These are phyloP conservation scores for Hypsizygus marmoreus DNA, from an alignment of 768 basidiomycete genomes.

Conservation along the genomic window DNA sequence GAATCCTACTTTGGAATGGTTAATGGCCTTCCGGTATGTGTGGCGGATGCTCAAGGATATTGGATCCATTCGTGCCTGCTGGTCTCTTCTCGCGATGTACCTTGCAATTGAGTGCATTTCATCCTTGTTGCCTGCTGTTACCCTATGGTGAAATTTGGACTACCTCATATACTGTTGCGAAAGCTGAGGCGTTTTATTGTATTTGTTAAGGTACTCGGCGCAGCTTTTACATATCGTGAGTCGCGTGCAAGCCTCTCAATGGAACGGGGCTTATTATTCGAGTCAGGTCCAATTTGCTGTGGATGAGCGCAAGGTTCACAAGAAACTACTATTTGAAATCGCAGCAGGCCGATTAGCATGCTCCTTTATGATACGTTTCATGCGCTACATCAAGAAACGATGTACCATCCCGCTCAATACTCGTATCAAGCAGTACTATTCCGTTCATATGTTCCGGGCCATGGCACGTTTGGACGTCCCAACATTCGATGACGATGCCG, in stretches of 20 bases:
- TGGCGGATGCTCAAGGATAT: constrained; percentile 70
- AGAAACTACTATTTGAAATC: constrained; percentile 51
- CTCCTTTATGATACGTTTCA: constrained; percentile 45
- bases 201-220: constrained; percentile 71
- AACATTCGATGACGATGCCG: constrained; percentile 67
- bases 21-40: constrained; percentile 58
- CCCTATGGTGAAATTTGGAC: constrained; percentile 56
- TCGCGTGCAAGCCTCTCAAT: constrained; percentile 8
- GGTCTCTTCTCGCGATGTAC: constrained; percentile 49
- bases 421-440: constrained; percentile 63
- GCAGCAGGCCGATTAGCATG: constrained; percentile 60
- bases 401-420: constrained; percentile 54
- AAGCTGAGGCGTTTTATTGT: constrained; percentile 8
- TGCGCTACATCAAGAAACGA: constrained; percentile 39
- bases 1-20: constrained; percentile 50
- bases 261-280: constrained; percentile 3
- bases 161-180: background rate
- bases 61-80: constrained; percentile 51
- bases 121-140: constrained; percentile 62
- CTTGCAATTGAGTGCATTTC: constrained; percentile 40
- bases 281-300: constrained; percentile 66
- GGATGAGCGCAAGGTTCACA: constrained; percentile 63
- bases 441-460: constrained; percentile 63
- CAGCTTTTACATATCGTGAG: constrained; percentile 65
- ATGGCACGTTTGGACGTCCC: constrained; percentile 76